Conservation (phyloP, 1,139 yeast genomes). For the Yarrowia galli region DNA sequence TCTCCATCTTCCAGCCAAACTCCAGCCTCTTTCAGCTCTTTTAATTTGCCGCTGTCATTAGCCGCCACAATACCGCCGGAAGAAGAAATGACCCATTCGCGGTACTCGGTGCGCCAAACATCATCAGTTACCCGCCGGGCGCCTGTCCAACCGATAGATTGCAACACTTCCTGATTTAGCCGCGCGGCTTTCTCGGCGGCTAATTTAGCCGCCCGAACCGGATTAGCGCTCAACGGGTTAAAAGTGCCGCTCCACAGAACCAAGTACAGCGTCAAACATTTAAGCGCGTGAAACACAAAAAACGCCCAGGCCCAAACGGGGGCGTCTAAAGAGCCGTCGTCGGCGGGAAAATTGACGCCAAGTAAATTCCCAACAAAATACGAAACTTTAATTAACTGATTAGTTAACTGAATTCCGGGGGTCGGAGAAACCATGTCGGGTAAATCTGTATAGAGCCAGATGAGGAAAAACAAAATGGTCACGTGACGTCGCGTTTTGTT, state of each 20-base stretch:
- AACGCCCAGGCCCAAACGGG: slow-evolving; percentile 68
- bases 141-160: slow-evolving; percentile 90
- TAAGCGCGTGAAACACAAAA: slow-evolving; percentile 73
- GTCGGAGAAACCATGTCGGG: slow-evolving; percentile 91
- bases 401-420: slow-evolving; percentile 87
- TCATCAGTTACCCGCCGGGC: slow-evolving; percentile 73
- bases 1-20: slow-evolving; percentile 73
- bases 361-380: slow-evolving; percentile 40
- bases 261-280: slow-evolving; percentile 63
- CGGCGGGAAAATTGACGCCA: slow-evolving; percentile 54
- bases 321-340: slow-evolving; percentile 57
- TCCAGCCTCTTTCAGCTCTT: slow-evolving; percentile 65
- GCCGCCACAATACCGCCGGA: slow-evolving; percentile 84
- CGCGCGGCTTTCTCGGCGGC: slow-evolving; percentile 48
- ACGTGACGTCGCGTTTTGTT: slow-evolving; percentile 58
- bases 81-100: slow-evolving; percentile 67
- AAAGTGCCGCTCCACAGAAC: slow-evolving; percentile 72
- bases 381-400: slow-evolving; percentile 53
- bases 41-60: slow-evolving; percentile 73
- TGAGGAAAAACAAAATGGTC: slow-evolving; percentile 57
- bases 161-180: slow-evolving; percentile 62
- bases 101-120: slow-evolving; percentile 75
- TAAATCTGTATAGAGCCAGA: slow-evolving; percentile 91
- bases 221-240: slow-evolving; percentile 72
- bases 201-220: slow-evolving; percentile 46